phyloP scores from a whole-genome alignment of 176 grass and related monocot species.

The Puya raimondii region DNA sequence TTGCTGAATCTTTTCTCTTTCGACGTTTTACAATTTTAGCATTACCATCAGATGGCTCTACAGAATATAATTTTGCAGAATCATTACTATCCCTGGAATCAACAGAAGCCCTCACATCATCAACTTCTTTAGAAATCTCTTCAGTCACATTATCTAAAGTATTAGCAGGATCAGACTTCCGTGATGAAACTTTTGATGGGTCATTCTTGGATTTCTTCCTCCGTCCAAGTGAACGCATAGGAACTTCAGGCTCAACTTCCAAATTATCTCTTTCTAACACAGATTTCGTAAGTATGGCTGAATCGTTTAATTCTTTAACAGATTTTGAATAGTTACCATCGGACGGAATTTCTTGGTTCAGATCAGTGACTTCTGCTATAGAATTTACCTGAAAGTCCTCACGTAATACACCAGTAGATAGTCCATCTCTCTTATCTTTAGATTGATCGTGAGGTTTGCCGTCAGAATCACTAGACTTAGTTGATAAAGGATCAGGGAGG shows the following conservation, averaged over 20 bases:
- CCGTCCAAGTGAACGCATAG: constrained; percentile 9
- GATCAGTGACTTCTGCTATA: constrained; percentile 3
- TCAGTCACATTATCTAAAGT: constrained; percentile 19
- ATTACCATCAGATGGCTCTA: constrained; percentile 24
- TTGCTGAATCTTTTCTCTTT: constrained; percentile 31
- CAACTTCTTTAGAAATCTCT: constrained; percentile 22
- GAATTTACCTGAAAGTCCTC: constrained; percentile 9
- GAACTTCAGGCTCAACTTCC: constrained; percentile 23
- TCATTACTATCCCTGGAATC: constrained; percentile 19
- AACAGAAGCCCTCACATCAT: constrained; percentile 17
- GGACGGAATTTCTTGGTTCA: background rate
- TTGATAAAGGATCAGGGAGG: background rate
- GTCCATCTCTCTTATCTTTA: constrained; percentile 36
- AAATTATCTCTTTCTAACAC: constrained; percentile 23
- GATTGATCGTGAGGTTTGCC: constrained; percentile 20
- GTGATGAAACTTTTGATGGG: constrained; percentile 9
- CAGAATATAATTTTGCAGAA: constrained; percentile 18
- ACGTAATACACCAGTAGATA: constrained; percentile 15
- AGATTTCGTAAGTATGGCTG: constrained; percentile 17
- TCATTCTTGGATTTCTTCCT: constrained; percentile 29
- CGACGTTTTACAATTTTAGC: constrained; percentile 18
- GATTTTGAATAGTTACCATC: constrained; percentile 10
- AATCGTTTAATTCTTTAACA: constrained; percentile 2
- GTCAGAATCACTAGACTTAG: background rate
- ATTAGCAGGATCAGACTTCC: constrained; percentile 18